phyloP scores from a whole-genome alignment of 768 basidiomycete species.

The Pisolithus tinctorius region DNA sequence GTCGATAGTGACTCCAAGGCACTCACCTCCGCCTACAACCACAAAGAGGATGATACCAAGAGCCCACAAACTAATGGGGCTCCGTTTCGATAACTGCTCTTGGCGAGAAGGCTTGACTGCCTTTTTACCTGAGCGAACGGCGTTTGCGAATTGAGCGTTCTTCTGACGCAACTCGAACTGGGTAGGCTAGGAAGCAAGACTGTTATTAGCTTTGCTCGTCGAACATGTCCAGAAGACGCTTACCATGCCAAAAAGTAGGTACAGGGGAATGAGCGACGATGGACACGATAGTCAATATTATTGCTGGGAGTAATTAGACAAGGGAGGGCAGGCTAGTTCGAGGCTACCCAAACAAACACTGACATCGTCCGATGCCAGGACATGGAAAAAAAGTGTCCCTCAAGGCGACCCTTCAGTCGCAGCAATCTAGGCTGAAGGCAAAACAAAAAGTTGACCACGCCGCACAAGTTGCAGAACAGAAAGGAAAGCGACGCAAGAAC shows the following conservation, averaged over 20 bases:
- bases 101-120: slow-evolving; percentile 65
- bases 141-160: slow-evolving; percentile 75
- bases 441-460: slow-evolving; percentile 56
- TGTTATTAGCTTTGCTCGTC: neutral
- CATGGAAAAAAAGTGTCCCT: slow-evolving; percentile 53
- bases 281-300: neutral
- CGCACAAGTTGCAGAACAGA: slow-evolving; percentile 36
- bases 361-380: slow-evolving; percentile 11
- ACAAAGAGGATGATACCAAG: slow-evolving; percentile 72
- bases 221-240: slow-evolving; percentile 2
- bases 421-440: slow-evolving; percentile 57
- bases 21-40: slow-evolving; percentile 72
- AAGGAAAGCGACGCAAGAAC: slow-evolving; percentile 31
- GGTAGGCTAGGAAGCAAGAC: slow-evolving; percentile 46
- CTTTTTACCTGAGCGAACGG: slow-evolving; percentile 70
- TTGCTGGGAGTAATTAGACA: no score
- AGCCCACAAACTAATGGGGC: slow-evolving; percentile 71
- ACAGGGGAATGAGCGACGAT: slow-evolving; percentile 24
- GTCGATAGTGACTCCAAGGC: neutral
- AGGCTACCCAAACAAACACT: slow-evolving; percentile 23
- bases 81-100: slow-evolving; percentile 63
- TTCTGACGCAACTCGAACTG: slow-evolving; percentile 77
- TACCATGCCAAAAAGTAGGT: slow-evolving; percentile 23
- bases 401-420: slow-evolving; percentile 62
- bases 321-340: slow-evolving; percentile 1